Percentiles rank a stretch among this genome's conserved stretches.
Conservation (phyloP, 2,329 filamentous ascomycete genomes). For the Stagonosporopsis tanaceti region DNA sequence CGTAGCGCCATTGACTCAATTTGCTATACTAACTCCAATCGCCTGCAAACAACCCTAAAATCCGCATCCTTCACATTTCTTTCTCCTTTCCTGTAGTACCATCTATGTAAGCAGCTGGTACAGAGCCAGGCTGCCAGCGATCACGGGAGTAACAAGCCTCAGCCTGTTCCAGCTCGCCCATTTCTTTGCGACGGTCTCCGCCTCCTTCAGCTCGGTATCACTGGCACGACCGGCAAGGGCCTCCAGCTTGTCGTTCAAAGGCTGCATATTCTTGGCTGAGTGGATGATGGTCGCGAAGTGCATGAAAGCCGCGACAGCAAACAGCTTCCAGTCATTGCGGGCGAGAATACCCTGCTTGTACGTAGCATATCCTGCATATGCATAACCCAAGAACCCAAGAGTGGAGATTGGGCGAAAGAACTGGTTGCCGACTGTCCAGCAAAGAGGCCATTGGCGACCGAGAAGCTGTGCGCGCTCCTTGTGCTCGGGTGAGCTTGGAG, state of each 20-base stretch:
- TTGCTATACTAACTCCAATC: background rate
- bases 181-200: conserved; percentile 43
- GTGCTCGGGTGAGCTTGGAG: conserved; percentile 52
- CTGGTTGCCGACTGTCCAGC: conserved; percentile 60
- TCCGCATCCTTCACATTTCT: background rate
- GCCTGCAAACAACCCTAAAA: no score
- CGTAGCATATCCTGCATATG: conserved; percentile 52
- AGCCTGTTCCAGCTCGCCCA: conserved; percentile 50
- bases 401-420: conserved; percentile 63
- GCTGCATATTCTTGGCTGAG: conserved; percentile 61
- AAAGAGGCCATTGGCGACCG: conserved; percentile 59
- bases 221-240: conserved; percentile 46
- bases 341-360: conserved; percentile 40
- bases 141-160: conserved; percentile 45
- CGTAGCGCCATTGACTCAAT: background rate
- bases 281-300: conserved; percentile 60
- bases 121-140: conserved; percentile 46
- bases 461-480: conserved; percentile 55
- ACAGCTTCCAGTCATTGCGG: conserved; percentile 56
- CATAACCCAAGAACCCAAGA: conserved; percentile 59
- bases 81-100: background rate
- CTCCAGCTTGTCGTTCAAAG: conserved; percentile 59
- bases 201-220: conserved; percentile 44
- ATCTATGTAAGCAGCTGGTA: conserved; percentile 36
- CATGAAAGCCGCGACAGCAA: conserved; percentile 54